These are phyloP conservation scores for Brachypodium distachyon DNA, from an alignment of 202 grass and related monocot species.

Conservation along the genomic window DNA sequence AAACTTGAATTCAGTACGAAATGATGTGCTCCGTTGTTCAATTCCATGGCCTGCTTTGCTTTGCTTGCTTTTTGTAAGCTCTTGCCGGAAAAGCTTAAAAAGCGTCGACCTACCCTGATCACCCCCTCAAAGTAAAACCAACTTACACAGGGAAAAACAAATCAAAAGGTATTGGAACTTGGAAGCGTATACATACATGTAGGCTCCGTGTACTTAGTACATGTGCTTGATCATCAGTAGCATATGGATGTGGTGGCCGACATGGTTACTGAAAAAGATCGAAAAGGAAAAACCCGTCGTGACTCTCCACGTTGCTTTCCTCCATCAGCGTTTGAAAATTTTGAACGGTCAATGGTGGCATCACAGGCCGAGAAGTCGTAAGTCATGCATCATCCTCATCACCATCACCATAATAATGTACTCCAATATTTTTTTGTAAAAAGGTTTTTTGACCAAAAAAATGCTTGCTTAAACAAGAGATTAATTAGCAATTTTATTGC, in stretches of 20 bases:
- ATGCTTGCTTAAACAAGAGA: not conserved
- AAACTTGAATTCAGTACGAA: slow-evolving; percentile 19
- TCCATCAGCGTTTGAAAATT: slow-evolving; percentile 23
- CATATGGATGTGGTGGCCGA: slow-evolving; percentile 38
- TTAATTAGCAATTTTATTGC: not conserved
- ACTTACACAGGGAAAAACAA: slow-evolving; percentile 16
- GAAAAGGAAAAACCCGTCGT: slow-evolving; percentile 28
- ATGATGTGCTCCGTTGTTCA: slow-evolving; percentile 11
- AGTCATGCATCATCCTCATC: slow-evolving; percentile 8
- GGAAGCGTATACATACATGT: not conserved
- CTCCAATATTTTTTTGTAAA: no score
- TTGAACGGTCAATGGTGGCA: not conserved
- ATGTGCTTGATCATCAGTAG: not conserved
- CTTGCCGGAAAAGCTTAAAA: slow-evolving; percentile 28
- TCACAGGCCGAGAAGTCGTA: not conserved
- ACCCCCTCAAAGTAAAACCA: slow-evolving; percentile 38
- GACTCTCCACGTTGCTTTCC: slow-evolving; percentile 19
- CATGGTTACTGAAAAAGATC: slow-evolving; percentile 29
- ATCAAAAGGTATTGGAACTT: slow-evolving; percentile 15
- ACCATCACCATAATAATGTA: no score
- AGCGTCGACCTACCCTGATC: slow-evolving; percentile 24
- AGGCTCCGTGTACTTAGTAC: not conserved
- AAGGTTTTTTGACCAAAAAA: not conserved
- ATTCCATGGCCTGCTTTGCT: not conserved
- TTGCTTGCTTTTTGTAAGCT: slow-evolving; percentile 38